Base-by-base conservation (phyloP, 805 yeast genomes). In the Monosporozyma solicola region DNA sequence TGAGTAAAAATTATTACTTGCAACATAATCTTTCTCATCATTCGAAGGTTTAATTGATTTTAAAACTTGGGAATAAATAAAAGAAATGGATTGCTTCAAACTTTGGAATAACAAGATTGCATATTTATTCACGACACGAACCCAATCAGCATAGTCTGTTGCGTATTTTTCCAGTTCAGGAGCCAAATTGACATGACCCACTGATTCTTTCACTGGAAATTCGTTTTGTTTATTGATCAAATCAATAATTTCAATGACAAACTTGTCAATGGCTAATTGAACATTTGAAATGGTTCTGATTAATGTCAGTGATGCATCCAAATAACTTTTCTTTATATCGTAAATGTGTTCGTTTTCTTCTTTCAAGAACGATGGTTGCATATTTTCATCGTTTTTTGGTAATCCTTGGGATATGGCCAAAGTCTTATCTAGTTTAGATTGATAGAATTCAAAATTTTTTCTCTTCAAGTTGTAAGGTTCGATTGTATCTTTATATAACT, bases 281-380 rank as follows among this genome's bases (percentile, higher is more conserved):
- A 60, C 49, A 6, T 68, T 65, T 8, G 80, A 70, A 3, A 80
- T 64, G 29, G 74, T 76, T 6, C 76, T 66, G 54, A 80, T 76
- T 47, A 85, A 67, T 32, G 80, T 84, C 48, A 86, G 67, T 0
- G 87, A 77, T 0, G 78, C 72, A 48, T 76, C 77, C 8, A 84
- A 61, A 65, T 90, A 89, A 27, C 80, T 80, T 57, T 81, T 80
- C 44, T 87, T 73, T 5, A 84, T 80, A 54, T 79, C 85, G 57
- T 77, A 85, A 41, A 89, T 68, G 54, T 85, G 90, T 52, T 76
- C 74, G 1, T 94, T 87, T 65, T 90, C 96, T 60, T 90, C 96
- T 53, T 83, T 75, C 0, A 84, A 52, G 29, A 55, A 55, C 5
- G 73, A 66, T 0, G 94, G 80, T 44, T 82, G 85, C 2, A 53